Percentiles rank a stretch among this genome's conserved stretches.
These are phyloP conservation scores for Talaromyces stipitatus DNA, from an alignment of 495 filamentous ascomycete species.

Conservation along the genomic window DNA sequence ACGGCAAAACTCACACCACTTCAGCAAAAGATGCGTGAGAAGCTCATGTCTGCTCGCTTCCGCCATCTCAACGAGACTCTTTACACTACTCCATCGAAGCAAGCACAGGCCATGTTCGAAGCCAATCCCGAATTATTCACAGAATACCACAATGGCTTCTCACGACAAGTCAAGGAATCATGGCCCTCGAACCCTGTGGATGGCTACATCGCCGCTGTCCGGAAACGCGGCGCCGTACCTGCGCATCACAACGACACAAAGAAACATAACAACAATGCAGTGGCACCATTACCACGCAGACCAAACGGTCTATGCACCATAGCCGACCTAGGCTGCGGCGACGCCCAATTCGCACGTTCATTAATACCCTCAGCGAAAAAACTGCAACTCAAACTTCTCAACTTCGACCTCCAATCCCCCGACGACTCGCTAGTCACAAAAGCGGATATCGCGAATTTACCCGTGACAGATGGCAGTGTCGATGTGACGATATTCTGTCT, in stretches of 20 bases:
- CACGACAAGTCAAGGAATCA: conserved; percentile 76
- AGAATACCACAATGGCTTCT: conserved; percentile 93
- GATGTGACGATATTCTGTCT: conserved; percentile 91
- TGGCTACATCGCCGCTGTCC: conserved; percentile 63
- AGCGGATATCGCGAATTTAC: conserved; percentile 81
- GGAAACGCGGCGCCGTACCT: conserved; percentile 40
- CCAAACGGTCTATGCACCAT: conserved; percentile 61
- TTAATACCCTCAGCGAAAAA: conserved; percentile 50
- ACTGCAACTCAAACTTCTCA: conserved; percentile 58
- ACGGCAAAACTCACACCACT: conserved; percentile 70
- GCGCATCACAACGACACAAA: conserved; percentile 26
- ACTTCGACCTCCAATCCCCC: conserved; percentile 60
- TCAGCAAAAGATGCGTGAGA: conserved; percentile 86
- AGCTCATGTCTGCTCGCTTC: conserved; percentile 90
- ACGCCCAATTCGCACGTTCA: conserved; percentile 58
- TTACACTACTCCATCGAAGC: conserved; percentile 79
- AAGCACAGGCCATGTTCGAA: conserved; percentile 70
- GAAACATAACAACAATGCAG: conserved; percentile 23
- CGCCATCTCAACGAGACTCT: conserved; percentile 94
- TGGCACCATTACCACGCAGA: conserved; percentile 38
- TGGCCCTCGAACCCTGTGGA: conserved; percentile 97
- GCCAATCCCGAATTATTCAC: conserved; percentile 81
- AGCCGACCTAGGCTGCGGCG: conserved; percentile 78
- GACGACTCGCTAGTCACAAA: conserved; percentile 61
- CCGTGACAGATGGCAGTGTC: conserved; percentile 59